Conservation (phyloP, 2,329 filamentous ascomycete species). For the Periconia macrospinosa region DNA sequence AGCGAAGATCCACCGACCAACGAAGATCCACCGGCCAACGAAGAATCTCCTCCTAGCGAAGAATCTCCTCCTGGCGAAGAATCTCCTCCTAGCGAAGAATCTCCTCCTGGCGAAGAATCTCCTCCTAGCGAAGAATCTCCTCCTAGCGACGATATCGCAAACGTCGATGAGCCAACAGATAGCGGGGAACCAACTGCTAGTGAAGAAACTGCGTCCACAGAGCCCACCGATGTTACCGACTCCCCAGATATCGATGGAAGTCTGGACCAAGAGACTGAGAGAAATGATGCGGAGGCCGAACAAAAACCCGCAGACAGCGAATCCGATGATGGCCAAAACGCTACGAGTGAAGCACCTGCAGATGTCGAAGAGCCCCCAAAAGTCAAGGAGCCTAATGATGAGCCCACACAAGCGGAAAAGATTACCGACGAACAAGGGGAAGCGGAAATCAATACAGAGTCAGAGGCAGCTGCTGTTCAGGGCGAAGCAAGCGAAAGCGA, state of each 20-base stretch:
- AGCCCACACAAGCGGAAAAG: background rate
- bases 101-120: background rate
- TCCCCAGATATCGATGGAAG: too few species aligned
- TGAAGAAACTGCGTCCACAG: too few species aligned
- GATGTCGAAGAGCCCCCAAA: too few species aligned
- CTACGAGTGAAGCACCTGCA: too few species aligned
- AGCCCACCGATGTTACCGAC: too few species aligned
- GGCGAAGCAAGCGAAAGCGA: background rate
- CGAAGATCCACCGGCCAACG: background rate
- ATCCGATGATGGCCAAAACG: too few species aligned
- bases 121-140: background rate
- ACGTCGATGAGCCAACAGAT: background rate
- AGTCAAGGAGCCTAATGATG: background rate
- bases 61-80: background rate
- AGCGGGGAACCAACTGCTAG: background rate
- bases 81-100: slow-evolving; percentile 1
- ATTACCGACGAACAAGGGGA: background rate
- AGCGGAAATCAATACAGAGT: background rate
- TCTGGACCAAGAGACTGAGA: too few species aligned
- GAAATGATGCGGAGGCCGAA: too few species aligned
- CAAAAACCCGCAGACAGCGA: too few species aligned
- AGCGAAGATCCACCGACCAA: background rate
- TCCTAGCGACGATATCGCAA: too few species aligned
- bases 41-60: too few species aligned
- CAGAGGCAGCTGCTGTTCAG: background rate